Evolutionary conservation across 306 rosid species (phyloP), one percentile per base, ranked within the genome.

Genomic region (Pyrus bretschneideri): DNA sequence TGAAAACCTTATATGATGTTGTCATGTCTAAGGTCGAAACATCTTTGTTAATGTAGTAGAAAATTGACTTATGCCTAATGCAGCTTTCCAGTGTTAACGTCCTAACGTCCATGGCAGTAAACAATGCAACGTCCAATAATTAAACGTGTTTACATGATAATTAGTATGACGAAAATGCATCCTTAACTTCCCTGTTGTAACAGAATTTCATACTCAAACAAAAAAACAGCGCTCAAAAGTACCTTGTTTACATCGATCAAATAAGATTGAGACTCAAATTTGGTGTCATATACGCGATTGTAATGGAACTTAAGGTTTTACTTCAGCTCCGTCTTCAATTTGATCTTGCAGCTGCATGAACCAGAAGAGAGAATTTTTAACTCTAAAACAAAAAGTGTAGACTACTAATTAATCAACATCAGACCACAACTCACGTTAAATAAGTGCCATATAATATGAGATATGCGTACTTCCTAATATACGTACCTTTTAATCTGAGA

Each of bases 271-370:
- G 38, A 5, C 38, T 33, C 38, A 33, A 33, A 33, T 33, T 33
- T 33, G 66, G 83, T 90, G 78, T 95, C 98, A 83, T 95, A 95
- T 77, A 95, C 83, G 69, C 97, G 85, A 77, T 87, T 76, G 83
- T 75, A 92, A 84, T 49, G 96, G 96, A 80, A 92, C 82, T 66
- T 72, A 85, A 79, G 97, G 98, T 73, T 85, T 95, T 76, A 92
- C 84, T 85, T 90, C 92, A 76, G 93, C 91, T 80, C 87, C 92
- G 52, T 92, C 97, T 79, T 95, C 91, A 95, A 81, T 84, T 90
- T 95, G 83, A 95, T 79, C 87, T 90, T 92, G 93, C 92, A 95
- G 75, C 98, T 92, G 89, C 74, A 87, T 21, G 49, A 77, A 86
- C 52, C 81, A 76, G 58, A 77, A 65, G 66, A 81, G 64, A 35